Evolutionary conservation across 148 eudicot genomes (phyloP).

Genomic region (Amaranthus hypochondriacus): DNA sequence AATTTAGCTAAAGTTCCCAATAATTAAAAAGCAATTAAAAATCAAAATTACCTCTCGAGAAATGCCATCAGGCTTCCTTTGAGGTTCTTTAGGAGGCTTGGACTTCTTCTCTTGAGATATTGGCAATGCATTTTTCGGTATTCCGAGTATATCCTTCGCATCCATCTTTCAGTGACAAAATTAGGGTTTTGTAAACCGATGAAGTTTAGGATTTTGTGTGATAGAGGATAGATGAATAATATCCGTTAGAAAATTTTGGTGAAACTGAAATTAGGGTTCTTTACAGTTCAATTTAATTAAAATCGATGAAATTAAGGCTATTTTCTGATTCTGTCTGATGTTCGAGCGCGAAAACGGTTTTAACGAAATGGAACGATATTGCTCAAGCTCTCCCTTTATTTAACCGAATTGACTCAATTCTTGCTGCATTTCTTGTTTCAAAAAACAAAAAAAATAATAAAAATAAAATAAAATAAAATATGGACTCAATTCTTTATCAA

Average conservation of each 20-base stretch:
- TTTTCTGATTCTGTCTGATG: neutral
- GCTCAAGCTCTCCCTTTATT: neutral
- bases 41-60: slow-evolving; percentile 58
- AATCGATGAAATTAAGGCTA: slow-evolving; percentile 13
- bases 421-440: too few relatives aligned
- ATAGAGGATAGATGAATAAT: neutral
- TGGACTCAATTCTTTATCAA: neutral
- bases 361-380: neutral
- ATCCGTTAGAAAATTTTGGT: too few relatives aligned
- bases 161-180: slow-evolving; percentile 46
- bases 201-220: neutral
- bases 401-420: neutral
- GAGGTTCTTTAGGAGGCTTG: slow-evolving; percentile 74
- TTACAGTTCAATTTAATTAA: neutral
- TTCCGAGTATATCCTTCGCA: slow-evolving; percentile 80
- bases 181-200: slow-evolving; percentile 23
- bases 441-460: neutral
- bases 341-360: slow-evolving; percentile 22
- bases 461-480: neutral
- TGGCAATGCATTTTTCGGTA: slow-evolving; percentile 50
- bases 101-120: slow-evolving; percentile 64
- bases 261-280: slow-evolving; percentile 4
- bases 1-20: neutral
- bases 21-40: neutral
- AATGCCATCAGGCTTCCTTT: slow-evolving; percentile 88